Conservation (phyloP, 169 alveolate species). For the Plasmodium vinckei region DNA sequence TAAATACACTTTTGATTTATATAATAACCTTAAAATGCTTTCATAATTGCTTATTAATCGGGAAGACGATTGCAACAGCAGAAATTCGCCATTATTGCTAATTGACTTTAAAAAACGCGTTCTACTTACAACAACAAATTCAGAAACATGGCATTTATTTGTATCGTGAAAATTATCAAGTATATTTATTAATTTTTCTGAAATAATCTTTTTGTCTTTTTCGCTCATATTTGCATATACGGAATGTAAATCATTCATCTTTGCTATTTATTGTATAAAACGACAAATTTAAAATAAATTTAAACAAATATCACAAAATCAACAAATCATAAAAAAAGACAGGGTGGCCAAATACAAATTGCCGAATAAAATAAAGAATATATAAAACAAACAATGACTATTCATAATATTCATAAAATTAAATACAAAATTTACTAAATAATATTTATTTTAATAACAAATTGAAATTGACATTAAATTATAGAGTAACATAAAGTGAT, state of each 20-base stretch:
- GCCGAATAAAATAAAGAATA: conserved; percentile 1
- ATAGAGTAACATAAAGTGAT: conserved; percentile 10
- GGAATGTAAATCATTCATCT: conserved; percentile 67
- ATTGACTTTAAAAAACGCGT: conserved; percentile 64
- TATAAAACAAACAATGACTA: background rate
- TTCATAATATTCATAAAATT: conserved; percentile 23
- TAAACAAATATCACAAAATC: background rate
- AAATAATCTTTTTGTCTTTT: conserved; percentile 44
- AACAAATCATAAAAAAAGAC: conserved; percentile 13
- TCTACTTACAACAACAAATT: conserved; percentile 76
- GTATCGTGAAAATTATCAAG: conserved; percentile 42
- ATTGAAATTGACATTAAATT: conserved; percentile 40
- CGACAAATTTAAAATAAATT: conserved; percentile 2
- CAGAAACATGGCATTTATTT: conserved; percentile 65
- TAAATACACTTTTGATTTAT: conserved; percentile 61
- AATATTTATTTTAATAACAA: conserved; percentile 23
- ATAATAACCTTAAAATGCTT: conserved; percentile 49
- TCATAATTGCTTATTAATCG: conserved; percentile 69
- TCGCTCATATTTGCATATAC: conserved; percentile 69
- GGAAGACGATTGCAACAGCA: conserved; percentile 71
- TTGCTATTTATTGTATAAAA: conserved; percentile 12
- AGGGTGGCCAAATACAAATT: background rate
- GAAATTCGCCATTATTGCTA: conserved; percentile 73
- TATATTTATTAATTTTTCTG: conserved; percentile 65
- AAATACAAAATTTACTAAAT: conserved; percentile 19